A percentile compares a stretch with the other conserved stretches of the same genome.
These are phyloP conservation scores for Epichloe festucae DNA, from an alignment of 2,329 filamentous ascomycete species.

Conservation along the genomic window DNA sequence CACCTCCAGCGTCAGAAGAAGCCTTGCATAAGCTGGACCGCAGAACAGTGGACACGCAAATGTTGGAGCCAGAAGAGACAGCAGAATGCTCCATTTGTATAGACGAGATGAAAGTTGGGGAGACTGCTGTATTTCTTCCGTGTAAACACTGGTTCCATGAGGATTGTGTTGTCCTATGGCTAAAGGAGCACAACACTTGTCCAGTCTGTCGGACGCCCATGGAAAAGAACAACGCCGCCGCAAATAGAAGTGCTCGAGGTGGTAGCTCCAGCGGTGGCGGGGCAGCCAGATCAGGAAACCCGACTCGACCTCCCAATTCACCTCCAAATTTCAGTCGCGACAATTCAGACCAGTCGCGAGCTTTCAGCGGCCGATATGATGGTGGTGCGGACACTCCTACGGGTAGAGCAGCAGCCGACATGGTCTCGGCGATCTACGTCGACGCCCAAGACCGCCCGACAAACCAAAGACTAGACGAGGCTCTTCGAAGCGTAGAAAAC, in stretches of 20 bases:
- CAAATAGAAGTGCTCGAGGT: slow-evolving; percentile 5
- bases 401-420: slow-evolving; percentile 4
- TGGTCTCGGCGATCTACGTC: slow-evolving; percentile 10
- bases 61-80: slow-evolving; percentile 53
- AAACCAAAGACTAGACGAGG: slow-evolving; percentile 16
- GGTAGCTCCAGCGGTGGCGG: background rate
- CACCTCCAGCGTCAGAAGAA: slow-evolving; percentile 63
- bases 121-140: slow-evolving; percentile 64
- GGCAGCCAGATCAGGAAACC: background rate
- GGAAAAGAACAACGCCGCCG: slow-evolving; percentile 22
- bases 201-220: slow-evolving; percentile 61
- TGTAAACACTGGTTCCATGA: slow-evolving; percentile 94
- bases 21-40: slow-evolving; percentile 64
- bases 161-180: slow-evolving; percentile 68
- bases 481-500: slow-evolving; percentile 17
- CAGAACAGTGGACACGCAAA: slow-evolving; percentile 53
- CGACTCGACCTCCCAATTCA: background rate
- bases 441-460: slow-evolving; percentile 16
- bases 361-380: background rate
- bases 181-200: slow-evolving; percentile 85
- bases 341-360: slow-evolving; percentile 1
- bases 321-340: background rate
- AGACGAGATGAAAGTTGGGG: slow-evolving; percentile 61
- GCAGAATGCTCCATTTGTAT: slow-evolving; percentile 94
- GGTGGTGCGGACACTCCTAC: slow-evolving; percentile 3